Evolutionary conservation across 2,329 filamentous ascomycete genomes (phyloP).

Genomic region (Fusarium sublunatum): DNA sequence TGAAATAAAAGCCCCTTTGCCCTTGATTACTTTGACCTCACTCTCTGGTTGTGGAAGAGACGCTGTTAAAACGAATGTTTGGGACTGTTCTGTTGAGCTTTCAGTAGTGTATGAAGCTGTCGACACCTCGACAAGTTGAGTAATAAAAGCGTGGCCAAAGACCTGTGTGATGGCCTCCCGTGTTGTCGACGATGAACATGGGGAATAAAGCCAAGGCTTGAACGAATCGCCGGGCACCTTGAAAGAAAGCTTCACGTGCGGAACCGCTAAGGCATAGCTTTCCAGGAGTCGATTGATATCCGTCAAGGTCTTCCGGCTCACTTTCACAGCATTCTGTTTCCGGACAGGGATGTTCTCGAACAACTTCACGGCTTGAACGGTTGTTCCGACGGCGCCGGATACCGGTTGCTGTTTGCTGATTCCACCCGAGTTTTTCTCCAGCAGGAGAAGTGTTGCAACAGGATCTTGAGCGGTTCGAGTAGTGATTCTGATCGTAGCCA

Average conservation of each 20-base stretch:
- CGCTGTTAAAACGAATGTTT: slow-evolving; percentile 48
- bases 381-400: slow-evolving; percentile 74
- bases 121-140: slow-evolving; percentile 62
- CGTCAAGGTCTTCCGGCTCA: slow-evolving; percentile 65
- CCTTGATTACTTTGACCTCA: slow-evolving; percentile 55
- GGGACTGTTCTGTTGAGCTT: slow-evolving; percentile 1
- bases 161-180: slow-evolving; percentile 72
- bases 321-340: slow-evolving; percentile 66
- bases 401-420: slow-evolving; percentile 47
- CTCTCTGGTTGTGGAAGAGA: slow-evolving; percentile 67
- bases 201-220: slow-evolving; percentile 70
- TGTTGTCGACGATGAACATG: slow-evolving; percentile 59
- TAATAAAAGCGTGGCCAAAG: slow-evolving; percentile 66
- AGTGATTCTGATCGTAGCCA: slow-evolving; percentile 70
- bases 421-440: slow-evolving; percentile 53
- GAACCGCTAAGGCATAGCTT: slow-evolving; percentile 74
- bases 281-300: slow-evolving; percentile 71
- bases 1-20: slow-evolving; percentile 70
- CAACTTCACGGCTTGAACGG: slow-evolving; percentile 69
- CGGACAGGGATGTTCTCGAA: slow-evolving; percentile 73
- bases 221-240: slow-evolving; percentile 66
- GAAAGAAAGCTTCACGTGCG: slow-evolving; percentile 69
- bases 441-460: slow-evolving; percentile 63
- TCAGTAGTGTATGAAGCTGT: slow-evolving; percentile 38
- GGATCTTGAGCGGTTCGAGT: slow-evolving; percentile 72